Percentiles rank a stretch among this genome's conserved stretches.
Conservation (phyloP, 768 basidiomycete genomes). For the Clitopilus passeckerianus region DNA sequence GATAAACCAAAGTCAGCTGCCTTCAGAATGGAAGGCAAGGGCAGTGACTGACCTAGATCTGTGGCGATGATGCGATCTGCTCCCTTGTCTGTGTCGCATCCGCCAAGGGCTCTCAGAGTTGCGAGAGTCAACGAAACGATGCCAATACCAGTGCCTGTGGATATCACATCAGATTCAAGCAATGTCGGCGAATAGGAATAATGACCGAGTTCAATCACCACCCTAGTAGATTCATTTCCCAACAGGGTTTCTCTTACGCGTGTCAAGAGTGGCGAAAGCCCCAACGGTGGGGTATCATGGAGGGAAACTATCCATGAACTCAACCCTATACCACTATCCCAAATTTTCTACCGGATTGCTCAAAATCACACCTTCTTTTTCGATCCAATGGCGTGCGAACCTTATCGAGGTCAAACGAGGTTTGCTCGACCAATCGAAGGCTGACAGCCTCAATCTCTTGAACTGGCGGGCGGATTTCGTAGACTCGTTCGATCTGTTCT, state of each 20-base stretch:
- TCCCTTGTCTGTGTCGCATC: constrained; percentile 6
- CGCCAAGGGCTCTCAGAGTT: constrained; percentile 39
- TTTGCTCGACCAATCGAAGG: constrained; percentile 69
- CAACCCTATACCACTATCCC: constrained; percentile 90
- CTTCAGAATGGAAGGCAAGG: not conserved
- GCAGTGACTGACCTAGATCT: constrained; percentile 60
- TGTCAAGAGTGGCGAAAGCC: constrained; percentile 4
- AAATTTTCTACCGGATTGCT: constrained; percentile 71
- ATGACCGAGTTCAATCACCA: constrained; percentile 70
- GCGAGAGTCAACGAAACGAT: constrained; percentile 69
- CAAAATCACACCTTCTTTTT: not conserved
- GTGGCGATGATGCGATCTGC: constrained; percentile 49
- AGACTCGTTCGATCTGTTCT: constrained; percentile 60
- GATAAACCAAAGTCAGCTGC: not conserved
- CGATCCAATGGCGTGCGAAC: constrained; percentile 31
- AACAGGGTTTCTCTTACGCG: constrained; percentile 34
- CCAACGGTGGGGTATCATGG: constrained; percentile 12
- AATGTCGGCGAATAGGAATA: constrained; percentile 1
- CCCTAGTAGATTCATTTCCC: constrained; percentile 25
- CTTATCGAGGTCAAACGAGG: constrained; percentile 92
- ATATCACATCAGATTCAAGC: not conserved
- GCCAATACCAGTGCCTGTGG: constrained; percentile 80
- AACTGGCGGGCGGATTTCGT: constrained; percentile 26
- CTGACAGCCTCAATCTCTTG: constrained; percentile 13
- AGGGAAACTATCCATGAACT: constrained; percentile 67